Conservation (phyloP, 1,284 basidiomycete species). For the Mycena citricolor region DNA sequence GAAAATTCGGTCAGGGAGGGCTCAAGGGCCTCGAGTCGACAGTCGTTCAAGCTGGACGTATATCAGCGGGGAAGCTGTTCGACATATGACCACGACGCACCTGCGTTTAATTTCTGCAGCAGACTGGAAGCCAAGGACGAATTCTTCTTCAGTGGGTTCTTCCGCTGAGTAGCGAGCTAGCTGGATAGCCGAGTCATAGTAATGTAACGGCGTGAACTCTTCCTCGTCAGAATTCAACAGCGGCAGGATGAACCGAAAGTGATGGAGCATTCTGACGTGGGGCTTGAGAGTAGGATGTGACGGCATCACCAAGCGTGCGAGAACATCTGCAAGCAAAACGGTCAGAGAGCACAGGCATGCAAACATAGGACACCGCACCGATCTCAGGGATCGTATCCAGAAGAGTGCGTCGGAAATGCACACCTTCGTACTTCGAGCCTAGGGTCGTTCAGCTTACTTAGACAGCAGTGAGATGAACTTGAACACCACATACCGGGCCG, state of each 20-base stretch:
- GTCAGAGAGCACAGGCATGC: neutral
- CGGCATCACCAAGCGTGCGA: conserved; percentile 64
- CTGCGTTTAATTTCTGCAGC: conserved; percentile 58
- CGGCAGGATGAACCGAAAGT: conserved; percentile 71
- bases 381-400: conserved; percentile 66
- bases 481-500: conserved; percentile 61
- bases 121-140: conserved; percentile 61
- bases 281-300: conserved; percentile 61
- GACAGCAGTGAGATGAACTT: conserved; percentile 3
- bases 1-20: conserved; percentile 46
- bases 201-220: conserved; percentile 63
- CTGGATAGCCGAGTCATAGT: conserved; percentile 77
- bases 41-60: conserved; percentile 53
- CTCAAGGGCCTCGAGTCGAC: conserved; percentile 60
- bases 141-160: conserved; percentile 73
- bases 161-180: conserved; percentile 63
- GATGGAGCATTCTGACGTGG: conserved; percentile 68
- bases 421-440: conserved; percentile 59
- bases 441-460: conserved; percentile 5
- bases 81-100: conserved; percentile 37
- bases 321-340: conserved; percentile 44
- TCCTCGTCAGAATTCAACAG: conserved; percentile 61
- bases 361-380: conserved; percentile 43
- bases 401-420: conserved; percentile 62
- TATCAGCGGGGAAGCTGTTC: conserved; percentile 4